A percentile compares a stretch with the other conserved stretches of the same genome.
Evolutionary conservation across 805 yeast species (phyloP).

Genomic region (Grigorovia jiainica): DNA sequence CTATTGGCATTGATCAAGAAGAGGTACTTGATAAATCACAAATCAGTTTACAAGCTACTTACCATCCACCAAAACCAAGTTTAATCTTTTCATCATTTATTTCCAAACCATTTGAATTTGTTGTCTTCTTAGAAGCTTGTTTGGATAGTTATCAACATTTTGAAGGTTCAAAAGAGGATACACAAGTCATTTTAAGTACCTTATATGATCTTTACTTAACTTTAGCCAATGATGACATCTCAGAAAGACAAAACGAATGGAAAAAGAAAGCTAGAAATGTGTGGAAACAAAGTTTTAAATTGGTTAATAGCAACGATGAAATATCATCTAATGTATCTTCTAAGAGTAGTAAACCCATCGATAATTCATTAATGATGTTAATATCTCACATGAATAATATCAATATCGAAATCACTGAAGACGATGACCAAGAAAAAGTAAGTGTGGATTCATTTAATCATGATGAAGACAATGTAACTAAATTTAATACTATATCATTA

Average conservation of each 20-base stretch:
- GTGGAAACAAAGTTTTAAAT: conserved; percentile 36
- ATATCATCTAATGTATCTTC: conserved; percentile 2
- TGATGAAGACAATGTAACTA: conserved; percentile 12
- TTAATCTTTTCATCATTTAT: conserved; percentile 80
- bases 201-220: conserved; percentile 73
- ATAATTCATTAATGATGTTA: conserved; percentile 27
- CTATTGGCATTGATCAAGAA: conserved; percentile 15
- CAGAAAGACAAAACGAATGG: conserved; percentile 45
- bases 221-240: conserved; percentile 36
- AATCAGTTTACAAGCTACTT: conserved; percentile 39
- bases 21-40: conserved; percentile 4
- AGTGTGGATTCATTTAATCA: conserved; percentile 31
- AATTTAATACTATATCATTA: conserved; percentile 47
- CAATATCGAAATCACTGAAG: conserved; percentile 27
- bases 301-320: conserved; percentile 27
- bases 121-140: conserved; percentile 87
- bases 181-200: conserved; percentile 64
- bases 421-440: background rate
- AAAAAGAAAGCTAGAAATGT: conserved; percentile 50
- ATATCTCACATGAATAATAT: conserved; percentile 34
- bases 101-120: conserved; percentile 81
- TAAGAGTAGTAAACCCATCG: conserved; percentile 10
- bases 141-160: conserved; percentile 65
- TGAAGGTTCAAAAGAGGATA: conserved; percentile 60
- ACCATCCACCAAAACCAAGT: conserved; percentile 86